Base-by-base conservation (phyloP, 2,329 filamentous ascomycete species). In the Aspergillus arachidicola region DNA sequence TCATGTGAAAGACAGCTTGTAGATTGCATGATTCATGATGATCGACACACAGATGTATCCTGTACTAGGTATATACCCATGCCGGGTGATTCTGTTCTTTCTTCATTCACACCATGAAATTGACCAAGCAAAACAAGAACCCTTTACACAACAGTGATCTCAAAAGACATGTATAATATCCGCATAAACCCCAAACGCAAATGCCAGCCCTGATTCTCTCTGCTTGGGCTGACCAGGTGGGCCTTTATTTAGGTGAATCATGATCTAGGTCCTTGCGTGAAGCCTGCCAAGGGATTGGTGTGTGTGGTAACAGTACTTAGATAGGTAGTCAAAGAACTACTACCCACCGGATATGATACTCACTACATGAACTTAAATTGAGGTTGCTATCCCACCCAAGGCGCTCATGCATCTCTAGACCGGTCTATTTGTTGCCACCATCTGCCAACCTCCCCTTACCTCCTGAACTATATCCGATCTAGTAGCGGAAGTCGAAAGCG, bases 401-500 rank as follows among this genome's bases (percentile, higher is more conserved):
- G 21, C 32, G 26, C 26, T 19, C 32, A 28, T 55, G 51, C 51
- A 55, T 55, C n/a, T 55, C 51, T 55, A 55, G 51, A 55, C 30
- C 34, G 34, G 51, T 38, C 51, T 19, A 55, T 51, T 38, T 23
- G 10, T 41, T 9, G 32, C 32, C 51, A 55, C 51, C 11, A 23
- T 36, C 28, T 21, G 21, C 51, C 32, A 41, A n/a, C 10, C 4
- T 30, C 34, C 16, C 51, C 51, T 55, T 55, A 6, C 51, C 21
- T 54, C 7, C 21, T 6, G 28, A 23, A 32, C 32, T 26, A 54
- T 55, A 28, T 36, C 32, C 30, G 34, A 36, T 55, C 51, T 41
- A 23, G 16, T 36, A 4, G 51, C 28, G 19, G 46, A 30, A 19
- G 9, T 19, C 2, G 46, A 19, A 32, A 36, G 6, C 11, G 51